phyloP scores from a whole-genome alignment of 2,329 filamentous ascomycete species.

The Nemania sp. region DNA sequence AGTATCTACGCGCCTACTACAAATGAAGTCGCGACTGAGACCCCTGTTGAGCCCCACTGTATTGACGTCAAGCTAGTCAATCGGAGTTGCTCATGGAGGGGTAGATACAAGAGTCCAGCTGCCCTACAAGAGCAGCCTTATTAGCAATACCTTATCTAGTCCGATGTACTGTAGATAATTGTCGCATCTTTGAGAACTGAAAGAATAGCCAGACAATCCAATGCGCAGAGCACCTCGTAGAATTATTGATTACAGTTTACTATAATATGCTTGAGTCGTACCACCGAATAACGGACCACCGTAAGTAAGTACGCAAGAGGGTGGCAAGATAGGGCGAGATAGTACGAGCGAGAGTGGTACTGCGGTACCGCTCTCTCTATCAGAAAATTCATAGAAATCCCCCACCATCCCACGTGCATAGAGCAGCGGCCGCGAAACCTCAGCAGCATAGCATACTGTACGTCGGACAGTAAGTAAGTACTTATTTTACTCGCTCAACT shows the following conservation, averaged over 20 bases:
- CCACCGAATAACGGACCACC: background rate
- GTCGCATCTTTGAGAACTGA: background rate
- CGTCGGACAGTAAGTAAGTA: slow-evolving; percentile 21
- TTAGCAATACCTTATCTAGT: slow-evolving; percentile 18
- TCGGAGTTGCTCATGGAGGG: slow-evolving; percentile 25
- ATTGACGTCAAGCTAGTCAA: slow-evolving; percentile 40
- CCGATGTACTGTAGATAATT: background rate
- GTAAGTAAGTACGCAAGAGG: background rate
- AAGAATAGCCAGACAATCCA: background rate
- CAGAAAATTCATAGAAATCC: slow-evolving; percentile 35
- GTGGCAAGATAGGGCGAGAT: background rate
- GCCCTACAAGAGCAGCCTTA: background rate
- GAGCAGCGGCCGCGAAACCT: slow-evolving; percentile 48
- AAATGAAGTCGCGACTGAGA: slow-evolving; percentile 17
- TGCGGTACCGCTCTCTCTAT: slow-evolving; percentile 7
- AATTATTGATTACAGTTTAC: background rate
- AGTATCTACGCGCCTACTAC: slow-evolving; percentile 9
- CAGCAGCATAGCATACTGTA: too few relatives aligned
- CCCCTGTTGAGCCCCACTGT: slow-evolving; percentile 21
- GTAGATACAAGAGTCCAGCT: slow-evolving; percentile 34
- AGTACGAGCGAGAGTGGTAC: slow-evolving; percentile 7
- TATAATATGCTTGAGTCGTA: background rate
- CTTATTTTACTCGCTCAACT: slow-evolving; percentile 18
- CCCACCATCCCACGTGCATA: slow-evolving; percentile 44
- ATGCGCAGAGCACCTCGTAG: background rate